Evolutionary conservation across 2,329 filamentous ascomycete genomes (phyloP).

Genomic region (Rhexocercosporidium sp.): DNA sequence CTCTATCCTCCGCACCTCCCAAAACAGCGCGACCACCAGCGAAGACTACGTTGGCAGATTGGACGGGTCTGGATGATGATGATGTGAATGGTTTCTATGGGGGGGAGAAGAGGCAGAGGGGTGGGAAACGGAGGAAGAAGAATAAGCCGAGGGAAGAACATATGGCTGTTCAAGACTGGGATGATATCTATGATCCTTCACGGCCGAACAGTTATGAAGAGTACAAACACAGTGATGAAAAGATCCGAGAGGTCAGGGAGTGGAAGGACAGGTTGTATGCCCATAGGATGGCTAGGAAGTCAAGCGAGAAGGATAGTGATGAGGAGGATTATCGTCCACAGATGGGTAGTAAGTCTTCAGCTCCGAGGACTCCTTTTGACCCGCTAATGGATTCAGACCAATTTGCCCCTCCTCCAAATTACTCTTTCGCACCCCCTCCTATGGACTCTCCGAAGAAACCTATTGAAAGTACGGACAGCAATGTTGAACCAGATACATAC

Average conservation of each 20-base stretch:
- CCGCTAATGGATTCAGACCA: constrained; percentile 50
- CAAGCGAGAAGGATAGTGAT: constrained; percentile 51
- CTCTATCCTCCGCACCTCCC: constrained; percentile 39
- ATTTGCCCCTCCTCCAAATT: constrained; percentile 64
- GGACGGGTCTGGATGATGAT: constrained; percentile 81
- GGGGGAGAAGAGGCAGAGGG: constrained; percentile 68
- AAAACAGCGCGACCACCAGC: constrained; percentile 49
- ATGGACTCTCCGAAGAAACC: constrained; percentile 46
- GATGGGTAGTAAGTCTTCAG: constrained; percentile 50
- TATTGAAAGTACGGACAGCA: constrained; percentile 37
- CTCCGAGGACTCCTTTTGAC: background rate
- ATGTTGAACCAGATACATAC: constrained; percentile 25
- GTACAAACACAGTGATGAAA: constrained; percentile 84
- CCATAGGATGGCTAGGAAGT: constrained; percentile 60
- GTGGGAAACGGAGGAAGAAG: constrained; percentile 67
- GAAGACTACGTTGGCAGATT: constrained; percentile 80
- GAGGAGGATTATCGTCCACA: constrained; percentile 49
- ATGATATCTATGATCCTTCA: constrained; percentile 86
- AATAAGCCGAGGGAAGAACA: constrained; percentile 74
- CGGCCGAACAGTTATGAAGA: constrained; percentile 84
- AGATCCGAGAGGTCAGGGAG: constrained; percentile 77
- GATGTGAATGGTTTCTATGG: constrained; percentile 70
- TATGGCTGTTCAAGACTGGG: constrained; percentile 74
- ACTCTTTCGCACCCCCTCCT: constrained; percentile 62
- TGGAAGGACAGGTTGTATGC: constrained; percentile 86